Percentiles rank a stretch among this genome's conserved stretches.
phyloP scores from a whole-genome alignment of 495 filamentous ascomycete species.

The Neurospora sp. region DNA sequence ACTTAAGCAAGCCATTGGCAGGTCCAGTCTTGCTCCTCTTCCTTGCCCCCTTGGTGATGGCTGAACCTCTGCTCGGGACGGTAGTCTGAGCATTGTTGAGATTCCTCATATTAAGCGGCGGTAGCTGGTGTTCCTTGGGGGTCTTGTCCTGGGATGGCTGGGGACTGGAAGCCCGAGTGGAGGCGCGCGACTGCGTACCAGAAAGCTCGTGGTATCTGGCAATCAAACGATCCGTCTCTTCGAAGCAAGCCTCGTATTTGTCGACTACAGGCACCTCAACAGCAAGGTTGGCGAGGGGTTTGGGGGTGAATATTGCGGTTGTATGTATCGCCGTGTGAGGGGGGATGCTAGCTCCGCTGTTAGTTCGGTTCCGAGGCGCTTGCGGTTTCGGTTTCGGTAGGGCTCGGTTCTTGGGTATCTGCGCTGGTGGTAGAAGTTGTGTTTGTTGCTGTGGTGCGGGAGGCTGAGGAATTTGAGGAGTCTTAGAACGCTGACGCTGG shows the following conservation, averaged over 20 bases:
- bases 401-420: not conserved
- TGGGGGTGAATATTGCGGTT: not conserved
- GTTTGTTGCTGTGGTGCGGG: not conserved
- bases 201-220: conserved; percentile 4
- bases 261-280: not conserved
- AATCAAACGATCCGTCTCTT: conserved; percentile 10
- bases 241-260: not conserved
- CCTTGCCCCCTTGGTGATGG: not conserved
- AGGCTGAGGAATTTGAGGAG: not conserved
- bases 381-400: not conserved
- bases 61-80: not conserved
- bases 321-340: not conserved
- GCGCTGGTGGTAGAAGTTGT: not conserved
- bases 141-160: not conserved
- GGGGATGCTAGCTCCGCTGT: not conserved
- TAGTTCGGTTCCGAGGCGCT: not conserved
- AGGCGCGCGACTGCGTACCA: not conserved
- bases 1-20: not conserved
- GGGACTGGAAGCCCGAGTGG: not conserved
- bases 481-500: not conserved
- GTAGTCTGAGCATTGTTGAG: not conserved
- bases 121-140: not conserved
- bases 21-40: not conserved
- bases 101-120: conserved; percentile 1
- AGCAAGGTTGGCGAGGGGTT: not conserved